Base-by-base conservation (phyloP, 1,139 yeast species). In the Citeromyces hawaiiensis region DNA sequence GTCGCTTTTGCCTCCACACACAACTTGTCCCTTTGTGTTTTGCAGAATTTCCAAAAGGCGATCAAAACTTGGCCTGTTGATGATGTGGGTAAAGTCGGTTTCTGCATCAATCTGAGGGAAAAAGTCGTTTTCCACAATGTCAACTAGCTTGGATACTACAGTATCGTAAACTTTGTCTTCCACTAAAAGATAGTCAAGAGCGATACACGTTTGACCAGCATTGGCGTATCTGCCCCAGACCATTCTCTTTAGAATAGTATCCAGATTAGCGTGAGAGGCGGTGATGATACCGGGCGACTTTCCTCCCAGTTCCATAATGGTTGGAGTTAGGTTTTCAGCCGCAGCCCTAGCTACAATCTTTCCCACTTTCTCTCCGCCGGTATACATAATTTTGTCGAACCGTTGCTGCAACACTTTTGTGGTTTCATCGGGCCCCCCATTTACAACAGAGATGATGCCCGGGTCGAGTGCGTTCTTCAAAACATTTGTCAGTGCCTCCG, bases 121-220 rank as follows among this genome's bases (percentile, higher is more conserved):
- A 38, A 66, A 67, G 14, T 63, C 58, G 19, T 66, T 53, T 9
- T 19, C 21, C 34, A 76, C 52, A 3, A 70, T 65, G 32, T 59
- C 54, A 19, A 61, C 55, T 15, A 81, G 53, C n/a, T 59, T 65
- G 3, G 51, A 51, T 3, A 76, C 59, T 40, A 85, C 71, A 47
- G 70, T 63, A n/a, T 64, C 68, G 48, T 76, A 72, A 17, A 76
- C 56, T 2, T 66, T 60, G 36, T 68, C 72, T 44, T 81, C 87
- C 17, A 79, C 80, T 39, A 86, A 54, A 7, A 82, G 63, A 51
- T 86, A 88, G 59, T 88, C 97, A 8, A 87, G 82, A 2, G 94
- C 85, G 36, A 86, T 85, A 64, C 96, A 87, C 2, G 93, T 78
- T 59, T 87, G 96, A 23, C 96, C 96, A n/a, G 81, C 75, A 54